Base-by-base conservation (phyloP, 2,329 filamentous ascomycete genomes). In the Fusarium sp. region DNA sequence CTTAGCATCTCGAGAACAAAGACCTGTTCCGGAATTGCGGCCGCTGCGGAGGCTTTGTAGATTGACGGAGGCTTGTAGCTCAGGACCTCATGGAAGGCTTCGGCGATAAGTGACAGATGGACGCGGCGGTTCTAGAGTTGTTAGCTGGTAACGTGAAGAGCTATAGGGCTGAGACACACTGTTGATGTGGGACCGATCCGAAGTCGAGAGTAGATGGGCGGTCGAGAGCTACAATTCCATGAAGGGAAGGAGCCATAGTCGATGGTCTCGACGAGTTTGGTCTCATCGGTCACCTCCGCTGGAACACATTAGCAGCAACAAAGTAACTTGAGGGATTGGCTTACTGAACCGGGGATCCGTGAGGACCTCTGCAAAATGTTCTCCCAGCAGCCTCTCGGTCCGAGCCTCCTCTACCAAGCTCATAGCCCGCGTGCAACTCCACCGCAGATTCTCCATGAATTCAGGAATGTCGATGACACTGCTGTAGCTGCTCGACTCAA, bases 191-290 rank as follows among this genome's bases (percentile, higher is more conserved):
- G 87, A 0, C 88, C 88, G 23, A 87, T 74, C n/a, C 82, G 78
- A 7, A 89, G 76, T 2, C 82, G 77, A 12, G 84, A 76, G 43
- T 86, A 80, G 3, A 88, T 77, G 0, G 84, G 79, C 1, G 76
- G 68, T 1, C 75, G 76, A 16, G 78, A 72, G 15, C 76, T 76
- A 40, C 79, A 82, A 43, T 83, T 82, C 64, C 86, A 82, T 15
- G 82, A 82, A 0, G 87, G 84, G 50, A 89, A 83, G 0, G 85
- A 85, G 2, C 84, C 84, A 48, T 87, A 86, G 75, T 89, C 87
- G 3, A 87, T 83, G 1, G 79, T 80, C 47, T 84, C 82, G 3
- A 80, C 73, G 1, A 89, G 75, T 0, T 74, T 50, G 0, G 78
- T 79, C 4, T 80, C 76, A 47, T 85, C 82, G 2, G 76, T 66